These are phyloP conservation scores for Entophlyctis helioformis DNA, from an alignment of 192 early-diverging fungal species.

Conservation along the genomic window DNA sequence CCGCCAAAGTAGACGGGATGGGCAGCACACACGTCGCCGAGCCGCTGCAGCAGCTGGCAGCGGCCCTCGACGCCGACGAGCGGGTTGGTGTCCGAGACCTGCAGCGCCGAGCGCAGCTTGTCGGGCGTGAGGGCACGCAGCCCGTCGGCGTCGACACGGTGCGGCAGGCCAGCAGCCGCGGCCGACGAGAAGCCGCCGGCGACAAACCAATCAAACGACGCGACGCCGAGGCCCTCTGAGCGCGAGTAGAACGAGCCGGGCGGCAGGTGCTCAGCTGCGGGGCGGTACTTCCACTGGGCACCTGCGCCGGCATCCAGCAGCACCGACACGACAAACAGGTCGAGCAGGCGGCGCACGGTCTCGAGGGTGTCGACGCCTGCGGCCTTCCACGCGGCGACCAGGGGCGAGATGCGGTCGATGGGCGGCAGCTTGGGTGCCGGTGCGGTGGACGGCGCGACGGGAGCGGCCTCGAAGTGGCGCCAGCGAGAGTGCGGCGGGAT, in stretches of 20 bases:
- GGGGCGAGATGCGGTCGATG: conserved; percentile 13
- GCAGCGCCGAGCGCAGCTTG: conserved; percentile 53
- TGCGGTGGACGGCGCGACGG: conserved; percentile 11
- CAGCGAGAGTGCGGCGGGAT: conserved; percentile 84
- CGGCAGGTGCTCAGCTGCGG: neutral
- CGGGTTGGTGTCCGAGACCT: conserved; percentile 65
- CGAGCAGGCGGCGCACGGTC: conserved; percentile 51
- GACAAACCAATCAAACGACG: conserved; percentile 64
- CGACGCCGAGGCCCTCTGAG: conserved; percentile 80
- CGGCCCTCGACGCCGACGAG: conserved; percentile 74
- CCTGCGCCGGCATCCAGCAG: conserved; percentile 91
- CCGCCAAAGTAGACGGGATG: conserved; percentile 47
- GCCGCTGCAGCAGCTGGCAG: conserved; percentile 46
- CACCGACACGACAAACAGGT: conserved; percentile 81
- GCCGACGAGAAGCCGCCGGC: conserved; percentile 62
- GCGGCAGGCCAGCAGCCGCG: conserved; percentile 27
- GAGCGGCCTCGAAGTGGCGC: conserved; percentile 69
- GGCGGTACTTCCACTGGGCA: conserved; percentile 55
- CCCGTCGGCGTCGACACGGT: conserved; percentile 59
- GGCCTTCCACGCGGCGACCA: conserved; percentile 9
- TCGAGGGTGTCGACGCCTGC: conserved; percentile 36
- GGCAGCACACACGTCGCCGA: conserved; percentile 42
- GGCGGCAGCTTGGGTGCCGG: too few species aligned
- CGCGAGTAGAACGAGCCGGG: conserved; percentile 38
- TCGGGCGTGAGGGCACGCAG: conserved; percentile 37